Percentiles rank a stretch among this genome's conserved stretches.
Evolutionary conservation across 345 rosid species (phyloP).

Genomic region (Arabis hirsuta): DNA sequence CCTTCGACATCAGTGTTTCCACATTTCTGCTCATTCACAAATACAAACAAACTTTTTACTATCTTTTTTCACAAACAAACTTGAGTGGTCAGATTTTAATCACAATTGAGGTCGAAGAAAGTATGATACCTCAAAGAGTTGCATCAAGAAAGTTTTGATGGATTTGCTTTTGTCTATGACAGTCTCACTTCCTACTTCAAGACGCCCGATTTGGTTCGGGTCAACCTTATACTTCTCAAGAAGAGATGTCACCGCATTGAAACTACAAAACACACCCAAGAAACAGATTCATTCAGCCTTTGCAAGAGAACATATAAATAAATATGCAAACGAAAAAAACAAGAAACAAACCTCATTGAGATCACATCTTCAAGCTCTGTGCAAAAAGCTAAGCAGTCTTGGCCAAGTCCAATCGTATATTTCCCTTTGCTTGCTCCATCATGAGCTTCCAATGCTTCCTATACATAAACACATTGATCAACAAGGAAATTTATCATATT

Average conservation of each 20-base stretch:
- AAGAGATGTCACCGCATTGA: constrained; percentile 86
- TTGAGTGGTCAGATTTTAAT: neutral
- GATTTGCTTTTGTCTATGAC: constrained; percentile 99
- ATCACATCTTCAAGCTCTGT: constrained; percentile 99
- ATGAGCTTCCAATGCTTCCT: constrained; percentile 94
- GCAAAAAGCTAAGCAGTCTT: constrained; percentile 96
- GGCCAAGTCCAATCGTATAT: constrained; percentile 99
- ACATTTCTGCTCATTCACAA: constrained; percentile 63
- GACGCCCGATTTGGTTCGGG: constrained; percentile 92
- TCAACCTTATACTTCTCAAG: constrained; percentile 90
- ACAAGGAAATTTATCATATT: too few relatives aligned
- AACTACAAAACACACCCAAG: constrained; percentile 53
- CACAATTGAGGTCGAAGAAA: neutral
- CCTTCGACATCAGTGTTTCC: constrained; percentile 99
- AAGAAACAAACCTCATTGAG: constrained; percentile 77
- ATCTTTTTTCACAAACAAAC: neutral
- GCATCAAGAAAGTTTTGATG: constrained; percentile 98
- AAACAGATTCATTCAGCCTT: constrained; percentile 1
- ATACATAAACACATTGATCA: constrained; percentile 18
- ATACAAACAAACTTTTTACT: neutral
- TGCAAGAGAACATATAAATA: constrained; percentile 12
- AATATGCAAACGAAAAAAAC: neutral
- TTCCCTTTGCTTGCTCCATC: constrained; percentile 99
- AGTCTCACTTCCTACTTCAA: constrained; percentile 99
- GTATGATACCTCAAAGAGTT: constrained; percentile 81